Percentiles rank a stretch among this genome's conserved stretches.
Evolutionary conservation across 371 early-diverging fungal species (phyloP).

Genomic region (Apophysomyces trapeziformis): DNA sequence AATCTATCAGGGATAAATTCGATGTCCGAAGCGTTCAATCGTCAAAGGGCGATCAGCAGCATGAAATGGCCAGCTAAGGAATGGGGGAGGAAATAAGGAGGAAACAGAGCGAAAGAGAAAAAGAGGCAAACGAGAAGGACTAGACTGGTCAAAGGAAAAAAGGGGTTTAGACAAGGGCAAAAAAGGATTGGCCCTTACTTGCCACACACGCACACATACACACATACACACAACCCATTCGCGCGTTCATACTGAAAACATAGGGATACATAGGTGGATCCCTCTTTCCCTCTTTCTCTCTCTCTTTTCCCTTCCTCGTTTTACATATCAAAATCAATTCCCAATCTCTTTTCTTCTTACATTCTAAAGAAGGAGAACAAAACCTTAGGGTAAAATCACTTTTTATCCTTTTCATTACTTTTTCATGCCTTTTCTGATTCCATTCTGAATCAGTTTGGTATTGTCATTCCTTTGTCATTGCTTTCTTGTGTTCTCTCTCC

Average conservation of each 20-base stretch:
- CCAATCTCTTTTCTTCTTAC: background rate
- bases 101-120: background rate
- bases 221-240: background rate
- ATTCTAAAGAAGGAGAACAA: background rate
- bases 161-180: background rate
- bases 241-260: slow-evolving; percentile 11
- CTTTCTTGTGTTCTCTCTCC: background rate
- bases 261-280: background rate
- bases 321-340: background rate
- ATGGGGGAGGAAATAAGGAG: slow-evolving; percentile 7
- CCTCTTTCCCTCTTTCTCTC: background rate
- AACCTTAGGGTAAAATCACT: background rate
- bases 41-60: background rate
- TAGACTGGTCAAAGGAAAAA: background rate
- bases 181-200: background rate
- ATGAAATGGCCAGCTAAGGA: slow-evolving; percentile 6
- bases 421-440: background rate
- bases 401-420: background rate
- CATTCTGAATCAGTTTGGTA: background rate
- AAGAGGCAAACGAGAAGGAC: background rate
- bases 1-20: background rate
- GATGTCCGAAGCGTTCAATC: background rate
- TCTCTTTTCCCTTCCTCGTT: background rate
- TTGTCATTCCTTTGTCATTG: slow-evolving; percentile 4
- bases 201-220: background rate